Evolutionary conservation across 345 rosid species (phyloP), one percentile per base, ranked within the genome.

Genomic region (Geranium rotundifolium): DNA sequence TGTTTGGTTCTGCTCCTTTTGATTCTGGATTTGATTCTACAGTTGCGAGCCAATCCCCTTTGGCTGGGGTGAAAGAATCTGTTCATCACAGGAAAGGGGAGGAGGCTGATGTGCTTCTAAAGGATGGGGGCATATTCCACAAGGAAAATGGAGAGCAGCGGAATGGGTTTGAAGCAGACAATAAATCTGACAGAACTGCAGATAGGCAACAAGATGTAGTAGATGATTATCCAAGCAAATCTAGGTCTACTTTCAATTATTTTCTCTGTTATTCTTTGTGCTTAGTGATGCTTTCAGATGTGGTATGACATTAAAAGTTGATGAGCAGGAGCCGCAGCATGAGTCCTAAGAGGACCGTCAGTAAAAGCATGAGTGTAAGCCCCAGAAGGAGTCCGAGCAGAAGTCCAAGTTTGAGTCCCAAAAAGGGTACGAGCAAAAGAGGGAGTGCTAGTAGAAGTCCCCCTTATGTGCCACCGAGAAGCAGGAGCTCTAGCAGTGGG

Each of bases 271-370:
- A 68, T 65, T 73, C 75, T 67, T 69, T 81, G 62, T 77, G 68
- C 69, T 68, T 76, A 67, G 64, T 54, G 56, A 73, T 79, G 73
- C 79, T 73, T 73, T 76, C 69, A 69, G 61, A 64, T 75, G 72
- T 29, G 65, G 74, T 80, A 64, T 79, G 75, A 82, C 72, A 83
- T 66, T 79, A 66, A 67, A 76, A 78, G 80, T 74, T 85, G 74
- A 74, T 82, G 78, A 72, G 83, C 90, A 91, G 98, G 88, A 91
- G 96, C 76, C 79, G 90, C 72, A 93, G 96, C 80, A 69, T 80
- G 73, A 93, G 89, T 79, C 91, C 96, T 56, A 83, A 84, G 76
- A 88, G 84, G 88, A 69, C 88, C 59, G 69, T 64, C 62, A 85
- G 90, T 82, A 91, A 81, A 81, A 87, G 93, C 75, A 78, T 71